Conservation (phyloP, 495 filamentous ascomycete genomes). For the Neohortaea acidophila region DNA sequence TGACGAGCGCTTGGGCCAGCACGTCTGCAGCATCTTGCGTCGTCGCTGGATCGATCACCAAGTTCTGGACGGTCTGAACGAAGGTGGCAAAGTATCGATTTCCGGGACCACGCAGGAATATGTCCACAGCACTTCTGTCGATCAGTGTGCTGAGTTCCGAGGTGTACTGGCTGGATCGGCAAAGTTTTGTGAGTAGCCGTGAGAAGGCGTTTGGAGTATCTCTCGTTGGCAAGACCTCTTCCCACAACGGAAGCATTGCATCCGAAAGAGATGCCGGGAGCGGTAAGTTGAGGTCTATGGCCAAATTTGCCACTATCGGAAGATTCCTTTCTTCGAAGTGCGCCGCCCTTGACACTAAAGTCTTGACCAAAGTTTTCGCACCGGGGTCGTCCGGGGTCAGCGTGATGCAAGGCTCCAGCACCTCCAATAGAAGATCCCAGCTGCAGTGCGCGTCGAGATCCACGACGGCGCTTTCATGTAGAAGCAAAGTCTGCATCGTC, state of each 20-base stretch:
- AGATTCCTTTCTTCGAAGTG: not conserved
- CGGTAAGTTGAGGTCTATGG: not conserved
- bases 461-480: not conserved
- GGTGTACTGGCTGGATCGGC: not conserved
- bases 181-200: not conserved
- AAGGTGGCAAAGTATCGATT: not conserved
- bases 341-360: not conserved
- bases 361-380: not conserved
- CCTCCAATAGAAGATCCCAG: not conserved
- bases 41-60: not conserved
- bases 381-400: not conserved
- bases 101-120: not conserved
- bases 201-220: too few relatives aligned
- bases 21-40: not conserved
- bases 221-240: not conserved
- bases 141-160: not conserved
- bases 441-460: not conserved
- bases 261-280: not conserved
- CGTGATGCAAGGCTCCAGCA: not conserved
- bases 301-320: not conserved
- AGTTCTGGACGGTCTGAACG: not conserved
- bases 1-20: conserved; percentile 1
- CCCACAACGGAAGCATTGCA: not conserved
- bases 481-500: not conserved
- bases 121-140: not conserved